These are phyloP conservation scores for Goffeauzyma gilvescens DNA, from an alignment of 768 basidiomycete species.

Conservation along the genomic window DNA sequence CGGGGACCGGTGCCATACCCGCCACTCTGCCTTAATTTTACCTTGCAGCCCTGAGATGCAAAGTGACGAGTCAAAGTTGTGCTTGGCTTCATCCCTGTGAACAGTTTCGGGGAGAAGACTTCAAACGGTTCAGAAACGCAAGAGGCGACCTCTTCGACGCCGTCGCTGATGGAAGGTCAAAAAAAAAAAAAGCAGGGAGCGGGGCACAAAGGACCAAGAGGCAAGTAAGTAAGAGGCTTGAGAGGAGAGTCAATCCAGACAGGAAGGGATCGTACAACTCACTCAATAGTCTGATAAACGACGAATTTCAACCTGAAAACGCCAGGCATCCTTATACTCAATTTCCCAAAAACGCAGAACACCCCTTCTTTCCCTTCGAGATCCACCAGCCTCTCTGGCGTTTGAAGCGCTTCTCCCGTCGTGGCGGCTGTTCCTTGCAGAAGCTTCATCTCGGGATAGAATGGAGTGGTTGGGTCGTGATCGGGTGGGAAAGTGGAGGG, in stretches of 20 bases:
- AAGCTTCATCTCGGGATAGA: slow-evolving; percentile 24
- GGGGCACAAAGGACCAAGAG: background rate
- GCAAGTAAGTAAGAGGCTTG: background rate
- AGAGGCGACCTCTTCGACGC: slow-evolving; percentile 15
- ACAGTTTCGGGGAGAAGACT: slow-evolving; percentile 32
- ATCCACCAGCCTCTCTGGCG: slow-evolving; percentile 25
- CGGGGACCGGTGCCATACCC: slow-evolving; percentile 2
- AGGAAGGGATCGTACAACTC: slow-evolving; percentile 11
- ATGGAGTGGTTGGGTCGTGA: no score
- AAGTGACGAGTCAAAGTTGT: slow-evolving; percentile 30
- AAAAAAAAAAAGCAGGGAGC: background rate
- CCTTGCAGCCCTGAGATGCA: slow-evolving; percentile 31
- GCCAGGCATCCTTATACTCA: slow-evolving; percentile 29
- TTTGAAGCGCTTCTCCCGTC: slow-evolving; percentile 29
- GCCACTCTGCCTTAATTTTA: slow-evolving; percentile 29
- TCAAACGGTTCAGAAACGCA: slow-evolving; percentile 30
- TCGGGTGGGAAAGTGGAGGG: background rate
- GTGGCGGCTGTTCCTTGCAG: slow-evolving; percentile 29
- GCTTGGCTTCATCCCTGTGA: slow-evolving; percentile 31
- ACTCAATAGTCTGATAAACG: slow-evolving; percentile 28
- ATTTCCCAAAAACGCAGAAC: slow-evolving; percentile 31
- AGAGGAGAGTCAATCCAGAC: background rate
- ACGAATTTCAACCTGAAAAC: slow-evolving; percentile 28
- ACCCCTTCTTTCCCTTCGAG: slow-evolving; percentile 21
- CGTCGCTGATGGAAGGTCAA: background rate